Base-by-base conservation (phyloP, 2,329 filamentous ascomycete genomes). In the Pseudopyrenochaeta lycopersici region DNA sequence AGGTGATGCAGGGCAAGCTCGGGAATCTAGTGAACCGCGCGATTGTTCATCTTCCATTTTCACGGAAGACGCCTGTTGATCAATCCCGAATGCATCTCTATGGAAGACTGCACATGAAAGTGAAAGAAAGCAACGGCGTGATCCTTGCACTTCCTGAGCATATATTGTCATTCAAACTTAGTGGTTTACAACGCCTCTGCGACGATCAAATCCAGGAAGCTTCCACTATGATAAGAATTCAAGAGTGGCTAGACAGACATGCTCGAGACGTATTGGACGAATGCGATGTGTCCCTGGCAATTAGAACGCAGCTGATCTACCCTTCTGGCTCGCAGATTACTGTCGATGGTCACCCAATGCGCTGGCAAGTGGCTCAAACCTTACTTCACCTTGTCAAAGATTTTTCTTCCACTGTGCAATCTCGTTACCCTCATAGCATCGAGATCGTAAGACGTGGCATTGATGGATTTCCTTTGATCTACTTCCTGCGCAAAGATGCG, bases 231-330 rank as follows among this genome's bases (percentile, higher is more conserved):
- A 73, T 88, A 2, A 66, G 71, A 0, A 77, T 79, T 0, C 84
- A 88, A 23, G 52, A 68, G 0, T 85, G 82, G 76, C 66, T 90
- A 5, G 74, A 82, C 2, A 52, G 54, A 0, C 63, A 75, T 1
- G 83, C 80, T 2, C 80, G 87, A 0, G 88, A 91, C 62, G 77
- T 90, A 0, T 71, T 90, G 0, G 88, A 90, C 56, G 88, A 90
- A 62, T 88, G 71, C 32, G 79, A 81, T 45, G 72, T 79, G 21
- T 77, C 75, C n/a, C 68, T 80, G 31, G 73, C 74, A 1, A 73
- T 76, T 1, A 62, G 67, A 2, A 79, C 78, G 14, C 77, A 79
- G 60, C 66, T 81, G 0, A 76, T 80, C 15, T 81, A 80, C 45
- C 78, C 79, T 0, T 78, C 77, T 11, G 78, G 78, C 7, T 62